phyloP scores from a whole-genome alignment of 2,329 filamentous ascomycete species.

The Pseudocercospora pini-densiflorae region DNA sequence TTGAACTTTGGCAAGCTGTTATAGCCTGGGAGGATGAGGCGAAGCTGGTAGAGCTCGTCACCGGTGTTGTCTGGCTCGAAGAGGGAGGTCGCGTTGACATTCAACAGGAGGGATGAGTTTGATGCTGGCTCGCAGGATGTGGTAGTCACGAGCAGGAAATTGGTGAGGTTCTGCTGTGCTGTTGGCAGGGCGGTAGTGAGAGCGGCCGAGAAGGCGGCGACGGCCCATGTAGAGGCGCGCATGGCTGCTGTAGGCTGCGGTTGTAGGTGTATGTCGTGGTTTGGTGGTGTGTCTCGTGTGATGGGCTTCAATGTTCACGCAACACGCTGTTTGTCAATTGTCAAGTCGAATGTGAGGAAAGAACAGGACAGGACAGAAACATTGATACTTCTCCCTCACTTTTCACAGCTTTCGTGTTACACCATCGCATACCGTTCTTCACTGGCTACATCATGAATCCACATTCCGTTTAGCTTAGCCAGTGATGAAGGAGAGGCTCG shows the following conservation, averaged over 20 bases:
- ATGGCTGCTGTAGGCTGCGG: neutral
- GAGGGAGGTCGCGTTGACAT: constrained; percentile 45
- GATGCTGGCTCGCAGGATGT: constrained; percentile 32
- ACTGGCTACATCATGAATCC: constrained; percentile 7
- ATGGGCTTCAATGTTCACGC: neutral
- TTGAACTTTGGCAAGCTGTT: constrained; percentile 46
- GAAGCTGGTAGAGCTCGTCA: constrained; percentile 42
- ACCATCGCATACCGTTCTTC: constrained; percentile 1
- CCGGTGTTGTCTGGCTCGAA: constrained; percentile 44
- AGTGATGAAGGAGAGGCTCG: constrained; percentile 1
- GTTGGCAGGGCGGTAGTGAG: constrained; percentile 10
- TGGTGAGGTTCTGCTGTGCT: constrained; percentile 21
- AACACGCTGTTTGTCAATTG: neutral
- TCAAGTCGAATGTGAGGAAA: neutral
- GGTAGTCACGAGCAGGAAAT: constrained; percentile 49
- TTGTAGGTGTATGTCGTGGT: neutral
- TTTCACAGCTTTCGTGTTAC: neutral
- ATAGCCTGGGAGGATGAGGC: constrained; percentile 46
- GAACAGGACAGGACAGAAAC: neutral
- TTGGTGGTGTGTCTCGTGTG: neutral
- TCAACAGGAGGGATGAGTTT: constrained; percentile 40
- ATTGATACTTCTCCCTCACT: neutral
- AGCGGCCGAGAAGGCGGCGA: constrained; percentile 21
- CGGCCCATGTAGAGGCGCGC: neutral
- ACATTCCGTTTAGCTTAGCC: constrained; percentile 4